These are phyloP conservation scores for Batkoa obscura DNA, from an alignment of 371 early-diverging fungal species.

Conservation along the genomic window DNA sequence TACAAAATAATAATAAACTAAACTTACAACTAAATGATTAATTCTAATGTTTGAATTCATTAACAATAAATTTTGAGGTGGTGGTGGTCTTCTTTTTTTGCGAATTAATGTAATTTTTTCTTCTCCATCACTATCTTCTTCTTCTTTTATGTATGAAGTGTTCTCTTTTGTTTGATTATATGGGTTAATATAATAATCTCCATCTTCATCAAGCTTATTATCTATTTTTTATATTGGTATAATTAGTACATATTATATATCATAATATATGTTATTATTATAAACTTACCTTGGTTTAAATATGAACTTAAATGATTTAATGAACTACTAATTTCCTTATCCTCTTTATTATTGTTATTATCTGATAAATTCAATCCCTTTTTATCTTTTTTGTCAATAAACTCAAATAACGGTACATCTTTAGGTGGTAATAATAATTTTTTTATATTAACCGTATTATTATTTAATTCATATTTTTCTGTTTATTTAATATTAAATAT, in stretches of 20 bases:
- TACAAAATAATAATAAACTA: no score
- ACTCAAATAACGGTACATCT: slow-evolving; percentile 36
- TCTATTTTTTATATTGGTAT: neutral
- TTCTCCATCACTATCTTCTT: slow-evolving; percentile 17
- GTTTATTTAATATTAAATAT: no score
- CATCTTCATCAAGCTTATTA: neutral
- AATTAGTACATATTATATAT: neutral
- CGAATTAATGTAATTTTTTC: slow-evolving; percentile 7
- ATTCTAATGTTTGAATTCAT: no score
- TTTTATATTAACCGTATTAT: no score
- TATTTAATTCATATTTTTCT: no score
- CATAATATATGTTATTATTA: neutral
- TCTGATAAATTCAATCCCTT: slow-evolving; percentile 23
- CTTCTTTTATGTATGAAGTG: neutral
- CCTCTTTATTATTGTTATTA: neutral
- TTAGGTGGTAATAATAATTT: slow-evolving; percentile 37
- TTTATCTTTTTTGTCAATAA: slow-evolving; percentile 29
- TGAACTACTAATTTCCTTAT: neutral
- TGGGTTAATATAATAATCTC: neutral
- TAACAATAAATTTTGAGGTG: no score
- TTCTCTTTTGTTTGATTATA: no score
- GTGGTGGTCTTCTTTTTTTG: slow-evolving; percentile 3
- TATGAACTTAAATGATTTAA: neutral
- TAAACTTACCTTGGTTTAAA: neutral
- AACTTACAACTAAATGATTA: no score